Evolutionary conservation across 768 basidiomycete species (phyloP), one percentile per base, ranked within the genome.

Genomic region (Pseudohyphozyma bogoriensis): DNA sequence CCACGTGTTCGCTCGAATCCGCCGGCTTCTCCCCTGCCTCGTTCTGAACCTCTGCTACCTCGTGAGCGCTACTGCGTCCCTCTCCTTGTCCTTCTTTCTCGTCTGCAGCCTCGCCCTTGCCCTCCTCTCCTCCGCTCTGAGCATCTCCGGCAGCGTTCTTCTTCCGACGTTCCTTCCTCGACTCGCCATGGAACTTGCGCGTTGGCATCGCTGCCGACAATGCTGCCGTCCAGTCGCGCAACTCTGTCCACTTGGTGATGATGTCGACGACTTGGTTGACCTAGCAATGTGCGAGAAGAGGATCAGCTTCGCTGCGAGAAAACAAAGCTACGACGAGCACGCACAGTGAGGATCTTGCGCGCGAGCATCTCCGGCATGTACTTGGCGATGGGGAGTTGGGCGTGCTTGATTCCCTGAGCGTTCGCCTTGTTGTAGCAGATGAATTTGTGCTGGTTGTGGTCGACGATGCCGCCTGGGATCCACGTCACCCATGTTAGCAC

Each of bases 371-470:
- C 80, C 46, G 85, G 79, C 37, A 97, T 77, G 72, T 88, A 95
- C 57, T 83, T 85, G n/a, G 90, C 88, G 56, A 99, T 97, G 4
- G 95, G 95, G 56, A 99, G 81, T 52, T 87, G 84, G 6, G 91
- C 95, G 42, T 89, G 86, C 45, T 84, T 81, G 56, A 97, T 80
- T 7, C 81, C 81, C 39, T 85, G 81, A 52, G 77, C 76, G 40
- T 80, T 77, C 4, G 95, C 89, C 74, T 92, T 95, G 73, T 89
- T 80, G 58, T 87, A 78, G 72, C 93, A 97, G 36, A 97, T 79
- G 73, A 85, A 86, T 89, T 97, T 63, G 63, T 61, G 66, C 51
- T 55, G 33, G 75, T 99, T 99, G 71, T 86, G 87, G 73, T 99
- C 95, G 60, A 85, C 85, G 67, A 99, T 85, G 8, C 92, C 93